Evolutionary conservation across 2,329 filamentous ascomycete species (phyloP), one percentile per base, ranked within the genome.

Genomic region (Ramichloridium luteum): DNA sequence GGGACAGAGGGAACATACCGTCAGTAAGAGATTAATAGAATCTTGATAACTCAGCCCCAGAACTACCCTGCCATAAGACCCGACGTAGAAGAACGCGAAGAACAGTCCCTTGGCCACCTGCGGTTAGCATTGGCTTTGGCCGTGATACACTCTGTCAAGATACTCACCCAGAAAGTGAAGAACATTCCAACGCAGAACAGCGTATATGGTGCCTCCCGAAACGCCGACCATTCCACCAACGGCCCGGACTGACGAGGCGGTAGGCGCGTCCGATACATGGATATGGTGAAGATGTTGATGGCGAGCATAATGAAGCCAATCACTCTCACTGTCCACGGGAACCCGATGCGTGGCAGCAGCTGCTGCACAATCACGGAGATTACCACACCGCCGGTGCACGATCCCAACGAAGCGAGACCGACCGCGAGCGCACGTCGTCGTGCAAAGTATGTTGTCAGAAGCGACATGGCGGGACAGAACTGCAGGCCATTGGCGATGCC

Each of bases 381-480:
- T 6, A 73, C 50, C 11, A 74, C 50, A 4, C 67, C 70, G 3
- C 70, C 70, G 4, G 71, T 59, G 9, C 67, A 69, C 16, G 67
- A 71, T 1, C 76, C 76, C 5, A 65, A 64, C 2, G 74, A 71
- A 3, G 69, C 67, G 4, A 78, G 45, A 1, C 73, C 72, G 16
- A 77, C 64, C 2, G 71, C 74, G 15, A 80, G 53, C 0, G 65
- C 64, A 32, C 70, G 60, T 37, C 59, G 67, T 30, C 59, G 60
- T 15, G 60, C 60, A 46, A 80, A 80, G 46, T 81, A 82, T 2
- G 77, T 78, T 6, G 74, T 68, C 2, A 80, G 56, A 2, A 78
- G 66, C 1, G 76, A 68, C 27, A 83, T 64, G 22, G 67, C 61
- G 0, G 79, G 73, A 29, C 73, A 70, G 53, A 78, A 81, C 3